Conservation (phyloP, 2,329 filamentous ascomycete species). For the Colletotrichum plurivorum region DNA sequence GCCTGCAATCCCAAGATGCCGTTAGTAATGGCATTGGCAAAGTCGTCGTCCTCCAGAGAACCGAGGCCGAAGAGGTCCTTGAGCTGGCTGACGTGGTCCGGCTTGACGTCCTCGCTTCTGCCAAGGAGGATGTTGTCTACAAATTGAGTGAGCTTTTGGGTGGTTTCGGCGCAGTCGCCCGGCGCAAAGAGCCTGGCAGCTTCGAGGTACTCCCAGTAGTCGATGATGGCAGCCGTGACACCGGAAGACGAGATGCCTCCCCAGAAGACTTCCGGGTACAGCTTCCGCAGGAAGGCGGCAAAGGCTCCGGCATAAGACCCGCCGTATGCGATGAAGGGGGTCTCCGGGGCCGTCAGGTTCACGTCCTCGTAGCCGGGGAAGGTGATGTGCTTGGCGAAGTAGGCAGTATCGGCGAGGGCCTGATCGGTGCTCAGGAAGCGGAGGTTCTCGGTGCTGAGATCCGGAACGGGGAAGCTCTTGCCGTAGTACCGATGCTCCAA, state of each 20-base stretch:
- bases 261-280: slow-evolving; percentile 85
- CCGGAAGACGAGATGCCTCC: slow-evolving; percentile 86
- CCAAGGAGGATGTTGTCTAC: slow-evolving; percentile 66
- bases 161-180: slow-evolving; percentile 74
- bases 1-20: slow-evolving; percentile 62
- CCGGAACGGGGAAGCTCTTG: slow-evolving; percentile 76
- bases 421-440: slow-evolving; percentile 90
- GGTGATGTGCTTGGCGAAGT: slow-evolving; percentile 81
- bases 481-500: slow-evolving; percentile 93
- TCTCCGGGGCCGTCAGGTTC: slow-evolving; percentile 75
- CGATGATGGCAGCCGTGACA: slow-evolving; percentile 82
- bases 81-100: slow-evolving; percentile 47
- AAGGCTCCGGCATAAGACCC: slow-evolving; percentile 88
- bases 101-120: slow-evolving; percentile 50
- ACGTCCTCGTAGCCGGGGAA: slow-evolving; percentile 79
- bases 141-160: slow-evolving; percentile 69
- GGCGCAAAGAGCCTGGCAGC: slow-evolving; percentile 65
- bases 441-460: slow-evolving; percentile 78
- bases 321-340: slow-evolving; percentile 84
- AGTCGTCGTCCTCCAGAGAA: slow-evolving; percentile 62
- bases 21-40: slow-evolving; percentile 57
- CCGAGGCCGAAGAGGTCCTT: slow-evolving; percentile 61
- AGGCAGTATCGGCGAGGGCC: slow-evolving; percentile 83
- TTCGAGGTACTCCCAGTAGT: slow-evolving; percentile 78
- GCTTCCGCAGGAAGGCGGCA: slow-evolving; percentile 80